Percentiles rank a stretch among this genome's conserved stretches.
These are phyloP conservation scores for Lyophyllum shimeji DNA, from an alignment of 768 basidiomycete species.

Conservation along the genomic window DNA sequence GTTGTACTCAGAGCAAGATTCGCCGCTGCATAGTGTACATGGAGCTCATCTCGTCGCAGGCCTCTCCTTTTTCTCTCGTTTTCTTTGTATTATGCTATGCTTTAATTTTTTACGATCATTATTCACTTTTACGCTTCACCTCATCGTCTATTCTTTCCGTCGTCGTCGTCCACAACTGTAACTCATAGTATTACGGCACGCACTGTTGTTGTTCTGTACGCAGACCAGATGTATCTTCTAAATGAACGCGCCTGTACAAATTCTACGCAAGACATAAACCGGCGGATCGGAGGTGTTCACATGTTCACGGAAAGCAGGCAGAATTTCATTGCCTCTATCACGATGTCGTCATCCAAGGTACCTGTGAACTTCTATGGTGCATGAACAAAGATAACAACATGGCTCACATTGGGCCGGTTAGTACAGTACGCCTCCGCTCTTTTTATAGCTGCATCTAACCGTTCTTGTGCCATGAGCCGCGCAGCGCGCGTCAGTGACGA, in stretches of 20 bases:
- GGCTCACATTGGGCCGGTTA: no score
- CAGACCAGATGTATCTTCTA: constrained; percentile 2
- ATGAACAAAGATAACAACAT: neutral
- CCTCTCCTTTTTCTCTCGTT: neutral
- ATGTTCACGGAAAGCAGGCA: neutral
- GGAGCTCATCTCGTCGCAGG: neutral
- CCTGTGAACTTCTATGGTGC: neutral
- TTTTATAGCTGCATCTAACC: no score
- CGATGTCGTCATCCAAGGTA: neutral
- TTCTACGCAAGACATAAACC: neutral
- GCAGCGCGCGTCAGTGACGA: neutral
- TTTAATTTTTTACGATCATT: constrained; percentile 7
- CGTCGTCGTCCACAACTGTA: constrained; percentile 6
- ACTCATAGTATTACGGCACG: neutral
- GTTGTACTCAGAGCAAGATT: constrained; percentile 3
- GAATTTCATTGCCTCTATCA: neutral
- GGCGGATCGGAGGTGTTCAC: neutral
- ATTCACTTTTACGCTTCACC: constrained; percentile 2
- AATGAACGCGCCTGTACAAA: neutral
- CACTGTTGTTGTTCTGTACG: constrained; percentile 3
- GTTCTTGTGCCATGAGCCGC: no score
- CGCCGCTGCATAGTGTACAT: constrained; percentile 1
- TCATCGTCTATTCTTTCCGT: neutral
- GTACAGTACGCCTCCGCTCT: no score
- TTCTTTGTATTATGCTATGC: neutral